Evolutionary conservation across 2,329 filamentous ascomycete species (phyloP).

Genomic region (Pyrenophora graminea): DNA sequence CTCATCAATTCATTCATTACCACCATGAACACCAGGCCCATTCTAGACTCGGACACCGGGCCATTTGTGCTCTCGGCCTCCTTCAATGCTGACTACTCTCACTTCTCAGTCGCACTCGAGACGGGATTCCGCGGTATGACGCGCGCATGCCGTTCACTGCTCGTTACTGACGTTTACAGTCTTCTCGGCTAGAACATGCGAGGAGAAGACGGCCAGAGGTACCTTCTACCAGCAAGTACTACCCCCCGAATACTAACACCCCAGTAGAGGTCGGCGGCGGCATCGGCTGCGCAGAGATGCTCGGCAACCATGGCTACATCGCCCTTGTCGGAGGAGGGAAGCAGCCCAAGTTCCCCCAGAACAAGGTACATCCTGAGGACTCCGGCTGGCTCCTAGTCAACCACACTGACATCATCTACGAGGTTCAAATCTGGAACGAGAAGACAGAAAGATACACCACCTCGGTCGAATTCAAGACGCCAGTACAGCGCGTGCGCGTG

Average conservation of each 20-base stretch:
- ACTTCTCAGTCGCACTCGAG: slow-evolving; percentile 85
- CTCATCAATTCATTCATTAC: background rate
- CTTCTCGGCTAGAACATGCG: slow-evolving; percentile 38
- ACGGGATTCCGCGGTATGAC: slow-evolving; percentile 79
- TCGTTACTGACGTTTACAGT: slow-evolving; percentile 29
- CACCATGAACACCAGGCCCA: slow-evolving; percentile 84
- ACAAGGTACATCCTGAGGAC: slow-evolving; percentile 64
- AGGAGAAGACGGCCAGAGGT: slow-evolving; percentile 40
- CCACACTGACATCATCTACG: slow-evolving; percentile 33
- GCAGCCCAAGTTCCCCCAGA: slow-evolving; percentile 82
- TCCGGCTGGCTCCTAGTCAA: slow-evolving; percentile 31
- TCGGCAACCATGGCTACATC: slow-evolving; percentile 83
- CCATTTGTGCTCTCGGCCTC: slow-evolving; percentile 79
- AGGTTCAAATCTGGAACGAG: slow-evolving; percentile 92
- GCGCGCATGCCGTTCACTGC: background rate
- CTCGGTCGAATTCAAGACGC: slow-evolving; percentile 76
- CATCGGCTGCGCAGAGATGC: slow-evolving; percentile 82
- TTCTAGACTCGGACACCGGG: slow-evolving; percentile 76
- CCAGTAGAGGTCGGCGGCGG: slow-evolving; percentile 60
- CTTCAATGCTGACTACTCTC: slow-evolving; percentile 83
- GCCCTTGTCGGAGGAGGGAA: slow-evolving; percentile 88
- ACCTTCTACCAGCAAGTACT: background rate
- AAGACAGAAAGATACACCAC: slow-evolving; percentile 74
- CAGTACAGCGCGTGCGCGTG: slow-evolving; percentile 78
- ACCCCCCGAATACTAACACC: slow-evolving; percentile 17